These are phyloP conservation scores for Vigna hirtella DNA, from an alignment of 306 rosid genomes.

Conservation along the genomic window DNA sequence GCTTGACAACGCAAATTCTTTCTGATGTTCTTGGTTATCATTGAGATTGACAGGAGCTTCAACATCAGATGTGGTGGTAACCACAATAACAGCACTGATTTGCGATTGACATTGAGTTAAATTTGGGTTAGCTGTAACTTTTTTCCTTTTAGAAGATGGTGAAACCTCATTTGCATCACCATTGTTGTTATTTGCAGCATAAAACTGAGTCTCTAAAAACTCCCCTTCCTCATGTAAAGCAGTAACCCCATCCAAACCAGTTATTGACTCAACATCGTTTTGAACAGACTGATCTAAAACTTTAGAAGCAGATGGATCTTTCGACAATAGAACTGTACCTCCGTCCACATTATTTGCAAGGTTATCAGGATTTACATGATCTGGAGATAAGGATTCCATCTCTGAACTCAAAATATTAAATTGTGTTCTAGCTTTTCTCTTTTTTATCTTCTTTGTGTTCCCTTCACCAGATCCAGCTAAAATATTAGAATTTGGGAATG, in stretches of 20 bases:
- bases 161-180: slow-evolving; percentile 45
- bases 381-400: slow-evolving; percentile 43
- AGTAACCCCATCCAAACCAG: slow-evolving; percentile 42
- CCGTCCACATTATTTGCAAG: slow-evolving; percentile 49
- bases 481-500: slow-evolving; percentile 42
- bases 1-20: slow-evolving; percentile 48
- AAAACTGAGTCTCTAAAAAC: slow-evolving; percentile 48
- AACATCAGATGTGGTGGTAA: slow-evolving; percentile 49
- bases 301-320: slow-evolving; percentile 50
- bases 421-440: slow-evolving; percentile 50
- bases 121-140: slow-evolving; percentile 44
- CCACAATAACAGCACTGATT: slow-evolving; percentile 47
- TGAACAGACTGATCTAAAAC: slow-evolving; percentile 52
- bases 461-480: slow-evolving; percentile 51
- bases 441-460: slow-evolving; percentile 46
- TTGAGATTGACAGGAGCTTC: slow-evolving; percentile 48
- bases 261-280: slow-evolving; percentile 51
- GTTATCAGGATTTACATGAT: slow-evolving; percentile 43
- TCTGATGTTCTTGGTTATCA: slow-evolving; percentile 50
- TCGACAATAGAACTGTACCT: slow-evolving; percentile 39
- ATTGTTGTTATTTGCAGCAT: slow-evolving; percentile 41
- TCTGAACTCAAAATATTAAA: slow-evolving; percentile 51
- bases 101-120: slow-evolving; percentile 44
- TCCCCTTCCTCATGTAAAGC: slow-evolving; percentile 44
- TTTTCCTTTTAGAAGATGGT: slow-evolving; percentile 52